Conservation (phyloP, 1,284 basidiomycete species). For the Trametes polyzona region DNA sequence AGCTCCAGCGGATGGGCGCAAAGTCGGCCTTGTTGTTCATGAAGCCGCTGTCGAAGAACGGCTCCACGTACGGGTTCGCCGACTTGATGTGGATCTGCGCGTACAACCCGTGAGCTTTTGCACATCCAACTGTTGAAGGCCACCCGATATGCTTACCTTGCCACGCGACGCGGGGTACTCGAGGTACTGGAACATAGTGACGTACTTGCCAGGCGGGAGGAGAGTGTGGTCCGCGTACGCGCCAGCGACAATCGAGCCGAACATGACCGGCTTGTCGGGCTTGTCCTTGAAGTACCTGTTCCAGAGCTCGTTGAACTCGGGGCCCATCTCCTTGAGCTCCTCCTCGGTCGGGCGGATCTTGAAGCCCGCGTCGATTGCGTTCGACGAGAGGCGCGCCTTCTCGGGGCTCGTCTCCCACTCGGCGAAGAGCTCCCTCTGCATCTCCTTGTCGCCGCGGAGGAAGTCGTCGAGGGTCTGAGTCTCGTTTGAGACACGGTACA, state of each 20-base stretch:
- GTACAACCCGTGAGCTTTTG: background rate
- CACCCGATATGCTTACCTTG: constrained; percentile 52
- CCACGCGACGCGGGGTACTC: constrained; percentile 72
- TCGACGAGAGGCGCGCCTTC: constrained; percentile 69
- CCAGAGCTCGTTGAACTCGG: constrained; percentile 73
- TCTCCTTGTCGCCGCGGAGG: constrained; percentile 65
- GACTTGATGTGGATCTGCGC: constrained; percentile 64
- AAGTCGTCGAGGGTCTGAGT: constrained; percentile 67
- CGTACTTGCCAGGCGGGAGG: constrained; percentile 71
- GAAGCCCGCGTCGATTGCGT: constrained; percentile 75
- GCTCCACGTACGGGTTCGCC: constrained; percentile 62
- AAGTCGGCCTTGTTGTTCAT: constrained; percentile 79
- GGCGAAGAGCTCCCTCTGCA: constrained; percentile 60
- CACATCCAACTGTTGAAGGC: no score
- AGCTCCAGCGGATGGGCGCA: constrained; percentile 76
- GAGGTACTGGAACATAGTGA: constrained; percentile 77
- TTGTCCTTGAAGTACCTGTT: constrained; percentile 74
- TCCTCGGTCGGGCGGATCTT: constrained; percentile 73
- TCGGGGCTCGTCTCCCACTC: constrained; percentile 74
- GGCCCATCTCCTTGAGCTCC: constrained; percentile 75
- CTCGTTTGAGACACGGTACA: constrained; percentile 71
- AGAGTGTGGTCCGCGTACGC: constrained; percentile 73
- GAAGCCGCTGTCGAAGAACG: constrained; percentile 72
- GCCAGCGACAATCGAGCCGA: constrained; percentile 67
- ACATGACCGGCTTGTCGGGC: constrained; percentile 79